Evolutionary conservation across 2,329 filamentous ascomycete genomes (phyloP), one percentile per base, ranked within the genome.

Genomic region (Diaporthe ampelina): DNA sequence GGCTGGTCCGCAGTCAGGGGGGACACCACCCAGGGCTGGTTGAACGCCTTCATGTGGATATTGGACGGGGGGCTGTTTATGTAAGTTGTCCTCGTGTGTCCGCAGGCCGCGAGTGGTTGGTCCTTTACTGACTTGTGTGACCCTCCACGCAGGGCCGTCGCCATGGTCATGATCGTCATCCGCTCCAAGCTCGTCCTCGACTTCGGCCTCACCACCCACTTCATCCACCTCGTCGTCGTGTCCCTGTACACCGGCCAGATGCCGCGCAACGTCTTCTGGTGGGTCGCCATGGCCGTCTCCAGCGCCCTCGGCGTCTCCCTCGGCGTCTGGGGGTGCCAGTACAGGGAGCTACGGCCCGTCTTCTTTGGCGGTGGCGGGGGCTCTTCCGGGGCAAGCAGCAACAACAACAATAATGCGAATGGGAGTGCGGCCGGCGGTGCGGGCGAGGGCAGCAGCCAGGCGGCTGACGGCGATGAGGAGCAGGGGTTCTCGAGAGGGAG

Each of bases 161-260:
- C 95, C 56, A 93, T 98, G 74, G 91, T 98, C 68, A 85, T 96
- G 71, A 87, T 98, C 74, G 91, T 99, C 78, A 92, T 93, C 26
- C 94, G 97, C 76, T 97, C 94, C 63, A 98, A 98, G 83, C 93
- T 98, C 75, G 94, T 98, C 68, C 95, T 95, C 78, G 97, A 99
- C 84, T 99, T 98, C 82, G 94, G 95, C 43, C 86, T 98, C 32
- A 98, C 96, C 3, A 90, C 98, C 24, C 81, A 84, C 78, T 75
- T 74, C 50, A 76, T 84, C 68, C 83, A 84, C 76, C 78, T 83
- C 29, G 58, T 80, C 73, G 77, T 83, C 40, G 81, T 94, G 37
- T 92, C 92, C 26, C 82, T 98, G 45, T 98, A 97, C 84, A 93
- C 94, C 4, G 91, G 91, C 79, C 89, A 90, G 13, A 81, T 98